phyloP scores from a whole-genome alignment of 495 filamentous ascomycete species.

The Penicillium samsonianum region DNA sequence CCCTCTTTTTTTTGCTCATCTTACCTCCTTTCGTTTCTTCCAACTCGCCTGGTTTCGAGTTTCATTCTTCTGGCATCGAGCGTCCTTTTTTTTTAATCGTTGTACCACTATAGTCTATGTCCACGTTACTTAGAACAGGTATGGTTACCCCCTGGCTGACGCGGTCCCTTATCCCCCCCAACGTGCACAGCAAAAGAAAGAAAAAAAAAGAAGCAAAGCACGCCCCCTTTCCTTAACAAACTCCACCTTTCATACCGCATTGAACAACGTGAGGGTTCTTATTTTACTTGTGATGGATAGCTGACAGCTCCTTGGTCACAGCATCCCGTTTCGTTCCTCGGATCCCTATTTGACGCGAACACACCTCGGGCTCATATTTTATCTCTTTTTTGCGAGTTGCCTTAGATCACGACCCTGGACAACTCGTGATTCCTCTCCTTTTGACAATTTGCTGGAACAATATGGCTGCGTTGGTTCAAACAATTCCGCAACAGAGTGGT shows the following conservation, averaged over 20 bases:
- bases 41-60: slow-evolving; percentile 41
- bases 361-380: slow-evolving; percentile 2
- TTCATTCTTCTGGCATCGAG: slow-evolving; percentile 38
- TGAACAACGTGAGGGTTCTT: not conserved
- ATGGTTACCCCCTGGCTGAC: slow-evolving; percentile 31
- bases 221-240: slow-evolving; percentile 20
- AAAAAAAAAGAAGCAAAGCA: slow-evolving; percentile 16
- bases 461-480: slow-evolving; percentile 93
- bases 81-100: slow-evolving; percentile 33
- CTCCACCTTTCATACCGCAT: slow-evolving; percentile 14
- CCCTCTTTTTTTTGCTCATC: slow-evolving; percentile 15
- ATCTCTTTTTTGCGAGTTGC: slow-evolving; percentile 22
- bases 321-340: slow-evolving; percentile 23
- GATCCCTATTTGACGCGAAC: slow-evolving; percentile 17
- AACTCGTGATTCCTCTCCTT: slow-evolving; percentile 19
- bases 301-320: slow-evolving; percentile 19
- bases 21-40: slow-evolving; percentile 41
- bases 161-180: slow-evolving; percentile 27
- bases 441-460: slow-evolving; percentile 34
- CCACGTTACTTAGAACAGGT: slow-evolving; percentile 45
- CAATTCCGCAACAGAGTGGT: slow-evolving; percentile 78
- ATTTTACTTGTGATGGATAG: not conserved
- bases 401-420: slow-evolving; percentile 25
- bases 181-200: slow-evolving; percentile 14
- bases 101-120: slow-evolving; percentile 45